Evolutionary conservation across 108 stramenopile genomes (phyloP).

Genomic region (Nannochloropsis gaditana): DNA sequence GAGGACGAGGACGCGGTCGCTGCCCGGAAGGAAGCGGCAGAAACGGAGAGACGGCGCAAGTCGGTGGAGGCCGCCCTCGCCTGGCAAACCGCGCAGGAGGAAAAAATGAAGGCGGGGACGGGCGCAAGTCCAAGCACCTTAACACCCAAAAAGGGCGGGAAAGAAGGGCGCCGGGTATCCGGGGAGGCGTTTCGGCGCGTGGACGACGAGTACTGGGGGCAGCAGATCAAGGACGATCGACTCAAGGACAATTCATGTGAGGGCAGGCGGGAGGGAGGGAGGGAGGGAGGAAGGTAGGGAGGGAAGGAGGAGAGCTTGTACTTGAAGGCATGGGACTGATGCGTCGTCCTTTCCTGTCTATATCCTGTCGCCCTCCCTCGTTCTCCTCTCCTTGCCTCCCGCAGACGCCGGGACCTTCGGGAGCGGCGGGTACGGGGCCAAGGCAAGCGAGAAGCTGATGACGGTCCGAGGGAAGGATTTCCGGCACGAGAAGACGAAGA

Average conservation of each 20-base stretch:
- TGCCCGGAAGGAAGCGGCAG: conserved; percentile 43
- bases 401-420: conserved; percentile 88
- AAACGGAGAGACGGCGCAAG: conserved; percentile 44
- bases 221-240: conserved; percentile 73
- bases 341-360: no score
- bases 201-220: conserved; percentile 81
- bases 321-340: background rate
- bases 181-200: conserved; percentile 92
- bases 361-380: conserved; percentile 19
- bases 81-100: conserved; percentile 61
- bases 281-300: background rate
- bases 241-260: conserved; percentile 68
- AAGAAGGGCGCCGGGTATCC: conserved; percentile 23
- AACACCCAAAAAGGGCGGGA: conserved; percentile 60
- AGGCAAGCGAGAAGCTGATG: conserved; percentile 81
- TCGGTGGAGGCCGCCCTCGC: conserved; percentile 75
- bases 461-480: conserved; percentile 94
- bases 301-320: background rate
- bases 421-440: conserved; percentile 82
- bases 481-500: conserved; percentile 97
- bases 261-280: background rate
- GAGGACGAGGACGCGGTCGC: conserved; percentile 26
- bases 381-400: conserved; percentile 37
- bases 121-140: conserved; percentile 74
- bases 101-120: conserved; percentile 47